A percentile compares a stretch with the other conserved stretches of the same genome.
phyloP scores from a whole-genome alignment of 192 early-diverging fungal species.

The Coemansia sp. region DNA sequence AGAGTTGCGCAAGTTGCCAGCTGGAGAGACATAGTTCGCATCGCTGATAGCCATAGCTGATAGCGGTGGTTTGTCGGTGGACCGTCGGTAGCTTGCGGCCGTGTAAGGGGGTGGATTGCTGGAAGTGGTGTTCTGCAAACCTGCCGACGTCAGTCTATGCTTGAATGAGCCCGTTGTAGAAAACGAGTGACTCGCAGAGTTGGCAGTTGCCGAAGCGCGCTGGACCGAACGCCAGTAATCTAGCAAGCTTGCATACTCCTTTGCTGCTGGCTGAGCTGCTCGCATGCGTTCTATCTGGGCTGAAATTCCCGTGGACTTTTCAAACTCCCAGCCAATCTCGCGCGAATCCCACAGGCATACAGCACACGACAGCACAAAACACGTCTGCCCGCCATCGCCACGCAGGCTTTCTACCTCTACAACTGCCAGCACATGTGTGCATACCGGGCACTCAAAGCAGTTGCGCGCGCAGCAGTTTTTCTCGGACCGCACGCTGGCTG shows the following conservation, averaged over 20 bases:
- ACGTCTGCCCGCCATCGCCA: slow-evolving; percentile 45
- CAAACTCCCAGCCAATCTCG: slow-evolving; percentile 89
- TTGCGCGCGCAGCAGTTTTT: slow-evolving; percentile 90
- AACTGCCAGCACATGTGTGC: slow-evolving; percentile 75
- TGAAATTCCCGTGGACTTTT: slow-evolving; percentile 88
- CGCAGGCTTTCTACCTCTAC: slow-evolving; percentile 49
- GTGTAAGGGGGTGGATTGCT: slow-evolving; percentile 21
- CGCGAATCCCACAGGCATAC: slow-evolving; percentile 93
- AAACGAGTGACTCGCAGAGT: background rate
- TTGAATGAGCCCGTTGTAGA: slow-evolving; percentile 15
- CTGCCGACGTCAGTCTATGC: slow-evolving; percentile 15
- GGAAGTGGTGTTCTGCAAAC: background rate
- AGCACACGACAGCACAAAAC: slow-evolving; percentile 72
- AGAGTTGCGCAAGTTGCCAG: slow-evolving; percentile 38
- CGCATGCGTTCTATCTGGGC: slow-evolving; percentile 82
- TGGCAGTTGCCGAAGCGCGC: slow-evolving; percentile 38
- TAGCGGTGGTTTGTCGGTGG: slow-evolving; percentile 14
- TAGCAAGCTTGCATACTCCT: slow-evolving; percentile 82
- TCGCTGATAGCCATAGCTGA: slow-evolving; percentile 17
- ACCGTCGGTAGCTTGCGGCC: slow-evolving; percentile 11
- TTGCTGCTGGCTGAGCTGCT: slow-evolving; percentile 62
- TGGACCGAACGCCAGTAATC: slow-evolving; percentile 81
- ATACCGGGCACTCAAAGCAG: slow-evolving; percentile 91
- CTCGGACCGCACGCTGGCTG: slow-evolving; percentile 95
- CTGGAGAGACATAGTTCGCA: slow-evolving; percentile 52